Base-by-base conservation (phyloP, 306 rosid genomes). In the Castanea sativa region DNA sequence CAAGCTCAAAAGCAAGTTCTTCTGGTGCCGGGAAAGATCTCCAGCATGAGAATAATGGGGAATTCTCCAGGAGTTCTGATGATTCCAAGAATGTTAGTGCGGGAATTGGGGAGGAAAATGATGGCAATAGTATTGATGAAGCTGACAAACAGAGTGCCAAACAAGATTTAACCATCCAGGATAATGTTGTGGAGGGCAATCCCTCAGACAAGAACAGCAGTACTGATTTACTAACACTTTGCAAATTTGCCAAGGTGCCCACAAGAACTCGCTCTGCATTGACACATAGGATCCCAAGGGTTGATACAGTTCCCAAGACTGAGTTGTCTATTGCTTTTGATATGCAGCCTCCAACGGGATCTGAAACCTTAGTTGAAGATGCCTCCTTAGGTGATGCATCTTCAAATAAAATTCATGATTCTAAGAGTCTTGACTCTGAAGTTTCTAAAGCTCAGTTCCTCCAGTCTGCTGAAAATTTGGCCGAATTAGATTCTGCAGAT, bases 221-320 rank as follows among this genome's bases (percentile, higher is more conserved):
- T 51, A 77, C 84, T 76, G 91, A 92, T 89, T 86, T 92, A 43
- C 85, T 91, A 60, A 86, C 91, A 14, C 80, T 88, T 0, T 89
- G 94, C 82, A 89, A 88, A 72, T 91, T 86, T 79, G 86, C 88
- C 33, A 92, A 91, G 91, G 92, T 91, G 64, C 99, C 99, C 73
- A 92, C 99, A 20, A 91, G 80, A 83, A 90, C 76, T 1, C 97
- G 99, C 68, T 88, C 97, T 57, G 86, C 92, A 49, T 78, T 87
- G 85, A 60, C 82, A 4, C 72, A 72, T 61, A 94, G 83, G 86
- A 75, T 64, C 85, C 69, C 82, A 73, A 91, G 90, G 87, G 84
- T 76, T 79, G 88, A 76, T 77, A 71, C 82, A 4, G 73, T 65
- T 74, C 77, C 35, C 75, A 83, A 79, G 72, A 49, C 25, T 41